These are phyloP conservation scores for Eimeria zaria DNA, from an alignment of 169 alveolate genomes.

Conservation along the genomic window DNA sequence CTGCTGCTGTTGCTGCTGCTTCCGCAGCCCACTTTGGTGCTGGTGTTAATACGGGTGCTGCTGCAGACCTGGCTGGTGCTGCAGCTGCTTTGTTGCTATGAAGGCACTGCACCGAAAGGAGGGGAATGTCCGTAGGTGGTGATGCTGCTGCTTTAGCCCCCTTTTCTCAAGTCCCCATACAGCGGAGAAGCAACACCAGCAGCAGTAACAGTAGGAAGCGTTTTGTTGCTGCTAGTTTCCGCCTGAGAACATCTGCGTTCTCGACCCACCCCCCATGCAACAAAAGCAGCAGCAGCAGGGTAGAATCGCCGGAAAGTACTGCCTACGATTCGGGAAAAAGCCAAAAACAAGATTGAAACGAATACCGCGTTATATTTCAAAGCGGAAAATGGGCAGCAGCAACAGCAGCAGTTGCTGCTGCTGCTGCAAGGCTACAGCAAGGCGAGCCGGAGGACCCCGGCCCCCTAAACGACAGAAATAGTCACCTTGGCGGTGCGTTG, in stretches of 20 bases:
- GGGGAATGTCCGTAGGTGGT: neutral
- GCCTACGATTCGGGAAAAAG: slow-evolving; percentile 15
- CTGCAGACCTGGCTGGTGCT: neutral
- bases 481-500: slow-evolving; percentile 49
- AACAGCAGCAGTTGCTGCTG: slow-evolving; percentile 73
- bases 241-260: slow-evolving; percentile 30
- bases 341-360: slow-evolving; percentile 33
- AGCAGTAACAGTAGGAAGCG: slow-evolving; percentile 61
- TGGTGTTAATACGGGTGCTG: neutral
- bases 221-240: slow-evolving; percentile 8
- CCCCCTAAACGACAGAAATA: slow-evolving; percentile 59
- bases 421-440: slow-evolving; percentile 67
- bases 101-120: neutral
- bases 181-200: slow-evolving; percentile 18
- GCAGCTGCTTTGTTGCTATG: slow-evolving; percentile 24
- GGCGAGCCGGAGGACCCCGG: slow-evolving; percentile 71
- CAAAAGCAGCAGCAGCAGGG: slow-evolving; percentile 28
- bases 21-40: neutral
- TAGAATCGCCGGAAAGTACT: slow-evolving; percentile 12
- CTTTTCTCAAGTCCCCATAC: neutral
- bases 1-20: slow-evolving; percentile 17
- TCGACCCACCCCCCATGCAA: slow-evolving; percentile 67
- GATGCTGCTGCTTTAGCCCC: slow-evolving; percentile 46
- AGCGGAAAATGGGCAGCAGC: slow-evolving; percentile 46
- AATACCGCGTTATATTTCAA: slow-evolving; percentile 46